phyloP scores from a whole-genome alignment of 2,329 filamentous ascomycete genomes.

The Fusarium fracticaudum region DNA sequence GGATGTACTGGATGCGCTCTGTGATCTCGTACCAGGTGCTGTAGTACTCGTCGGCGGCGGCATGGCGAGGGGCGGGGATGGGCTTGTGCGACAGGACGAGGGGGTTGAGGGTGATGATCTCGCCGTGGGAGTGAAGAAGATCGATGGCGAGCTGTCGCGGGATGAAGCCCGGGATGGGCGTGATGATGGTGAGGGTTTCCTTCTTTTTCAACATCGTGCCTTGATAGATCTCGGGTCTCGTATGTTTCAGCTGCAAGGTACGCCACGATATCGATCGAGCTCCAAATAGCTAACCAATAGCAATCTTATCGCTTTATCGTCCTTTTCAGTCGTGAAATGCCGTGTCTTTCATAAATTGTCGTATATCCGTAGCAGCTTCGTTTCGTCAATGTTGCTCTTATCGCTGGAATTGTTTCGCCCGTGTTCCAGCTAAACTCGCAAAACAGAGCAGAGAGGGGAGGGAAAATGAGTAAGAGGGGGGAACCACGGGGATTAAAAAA shows the following conservation, averaged over 20 bases:
- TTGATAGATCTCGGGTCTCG: neutral
- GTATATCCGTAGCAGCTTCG: neutral
- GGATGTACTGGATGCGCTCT: conserved; percentile 74
- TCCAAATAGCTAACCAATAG: neutral
- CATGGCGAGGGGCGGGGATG: conserved; percentile 73
- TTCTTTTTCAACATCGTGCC: conserved; percentile 68
- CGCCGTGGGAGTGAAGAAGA: conserved; percentile 75
- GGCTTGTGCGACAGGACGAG: conserved; percentile 71
- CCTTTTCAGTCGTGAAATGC: conserved; percentile 4
- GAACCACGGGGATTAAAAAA: conserved; percentile 5
- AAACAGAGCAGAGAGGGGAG: neutral
- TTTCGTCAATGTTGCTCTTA: neutral
- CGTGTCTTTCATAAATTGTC: neutral
- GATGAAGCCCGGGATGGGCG: conserved; percentile 75
- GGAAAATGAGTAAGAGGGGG: neutral
- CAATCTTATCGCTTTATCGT: neutral
- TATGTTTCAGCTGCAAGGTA: conserved; percentile 29
- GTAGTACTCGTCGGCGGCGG: conserved; percentile 75
- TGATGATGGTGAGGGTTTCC: conserved; percentile 73
- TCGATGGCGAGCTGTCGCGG: conserved; percentile 77
- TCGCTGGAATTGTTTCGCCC: conserved; percentile 8
- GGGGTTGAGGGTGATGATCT: conserved; percentile 76
- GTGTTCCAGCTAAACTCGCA: neutral
- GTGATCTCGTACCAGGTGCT: conserved; percentile 79
- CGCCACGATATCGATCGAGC: conserved; percentile 1